These are phyloP conservation scores for Aspergillus saccharolyticus DNA, from an alignment of 495 filamentous ascomycete species.

Conservation along the genomic window DNA sequence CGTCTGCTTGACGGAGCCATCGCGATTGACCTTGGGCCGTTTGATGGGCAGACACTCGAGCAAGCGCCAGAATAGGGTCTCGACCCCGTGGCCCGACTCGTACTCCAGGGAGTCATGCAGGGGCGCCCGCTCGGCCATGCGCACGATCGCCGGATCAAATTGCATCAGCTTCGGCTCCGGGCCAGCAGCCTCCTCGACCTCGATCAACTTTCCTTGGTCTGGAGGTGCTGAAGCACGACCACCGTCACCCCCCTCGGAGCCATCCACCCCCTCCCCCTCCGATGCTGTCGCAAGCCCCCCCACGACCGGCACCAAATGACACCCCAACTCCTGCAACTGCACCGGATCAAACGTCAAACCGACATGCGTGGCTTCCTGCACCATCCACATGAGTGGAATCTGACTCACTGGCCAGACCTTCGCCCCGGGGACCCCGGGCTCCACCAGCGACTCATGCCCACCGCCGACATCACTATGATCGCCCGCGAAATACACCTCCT, in stretches of 20 bases:
- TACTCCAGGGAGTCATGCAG: conserved; percentile 18
- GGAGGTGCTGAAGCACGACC: conserved; percentile 18
- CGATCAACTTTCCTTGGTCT: no score
- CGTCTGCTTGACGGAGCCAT: conserved; percentile 10
- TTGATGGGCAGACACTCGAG: conserved; percentile 17
- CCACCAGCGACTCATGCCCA: conserved; percentile 58
- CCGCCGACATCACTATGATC: conserved; percentile 77
- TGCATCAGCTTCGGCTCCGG: neutral
- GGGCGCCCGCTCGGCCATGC: conserved; percentile 1
- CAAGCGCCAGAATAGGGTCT: conserved; percentile 18
- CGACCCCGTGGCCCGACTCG: conserved; percentile 9
- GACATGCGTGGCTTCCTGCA: conserved; percentile 65
- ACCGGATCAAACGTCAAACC: conserved; percentile 62
- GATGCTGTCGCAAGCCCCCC: no score
- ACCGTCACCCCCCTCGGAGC: neutral
- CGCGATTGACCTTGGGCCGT: conserved; percentile 14
- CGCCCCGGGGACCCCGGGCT: conserved; percentile 28
- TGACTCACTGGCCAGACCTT: conserved; percentile 61
- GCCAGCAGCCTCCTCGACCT: no score
- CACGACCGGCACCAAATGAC: conserved; percentile 21
- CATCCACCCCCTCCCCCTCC: no score
- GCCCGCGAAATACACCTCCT: conserved; percentile 71
- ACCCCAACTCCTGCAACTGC: conserved; percentile 59
- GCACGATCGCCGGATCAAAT: conserved; percentile 6
- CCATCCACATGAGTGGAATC: conserved; percentile 74